These are phyloP conservation scores for Penicillium italicum DNA, from an alignment of 2,329 filamentous ascomycete genomes.

Conservation along the genomic window DNA sequence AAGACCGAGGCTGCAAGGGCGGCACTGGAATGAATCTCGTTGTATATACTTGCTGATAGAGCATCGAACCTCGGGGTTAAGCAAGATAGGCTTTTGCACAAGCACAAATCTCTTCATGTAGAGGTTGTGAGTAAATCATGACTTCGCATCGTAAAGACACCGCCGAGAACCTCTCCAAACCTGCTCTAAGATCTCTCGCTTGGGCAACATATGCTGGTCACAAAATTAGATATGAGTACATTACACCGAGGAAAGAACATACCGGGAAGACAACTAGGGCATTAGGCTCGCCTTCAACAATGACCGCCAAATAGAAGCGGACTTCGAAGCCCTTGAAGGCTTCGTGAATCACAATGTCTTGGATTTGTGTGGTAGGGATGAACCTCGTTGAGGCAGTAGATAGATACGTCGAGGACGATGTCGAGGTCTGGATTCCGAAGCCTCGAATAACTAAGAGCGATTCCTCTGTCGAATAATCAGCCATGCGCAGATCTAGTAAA, in stretches of 20 bases:
- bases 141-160: conserved; percentile 71
- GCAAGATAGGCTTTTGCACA: conserved; percentile 1
- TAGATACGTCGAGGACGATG: conserved; percentile 65
- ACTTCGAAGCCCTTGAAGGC: conserved; percentile 92
- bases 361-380: conserved; percentile 88
- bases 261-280: conserved; percentile 93
- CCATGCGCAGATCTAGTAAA: neutral
- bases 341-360: conserved; percentile 91
- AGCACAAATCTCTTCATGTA: neutral
- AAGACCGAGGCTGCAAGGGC: conserved; percentile 20
- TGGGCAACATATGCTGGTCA: conserved; percentile 62
- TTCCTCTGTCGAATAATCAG: conserved; percentile 60
- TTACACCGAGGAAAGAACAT: conserved; percentile 25
- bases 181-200: conserved; percentile 70
- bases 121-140: conserved; percentile 29
- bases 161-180: conserved; percentile 84
- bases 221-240: conserved; percentile 4
- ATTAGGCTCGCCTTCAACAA: conserved; percentile 83
- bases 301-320: conserved; percentile 79
- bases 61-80: neutral
- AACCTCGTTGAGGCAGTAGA: conserved; percentile 62
- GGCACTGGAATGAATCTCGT: conserved; percentile 6
- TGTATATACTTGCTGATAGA: conserved; percentile 8
- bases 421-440: conserved; percentile 83
- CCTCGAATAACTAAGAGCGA: conserved; percentile 83